phyloP scores from a whole-genome alignment of 2,329 filamentous ascomycete genomes.

The Nigrograna mackinnonii region DNA sequence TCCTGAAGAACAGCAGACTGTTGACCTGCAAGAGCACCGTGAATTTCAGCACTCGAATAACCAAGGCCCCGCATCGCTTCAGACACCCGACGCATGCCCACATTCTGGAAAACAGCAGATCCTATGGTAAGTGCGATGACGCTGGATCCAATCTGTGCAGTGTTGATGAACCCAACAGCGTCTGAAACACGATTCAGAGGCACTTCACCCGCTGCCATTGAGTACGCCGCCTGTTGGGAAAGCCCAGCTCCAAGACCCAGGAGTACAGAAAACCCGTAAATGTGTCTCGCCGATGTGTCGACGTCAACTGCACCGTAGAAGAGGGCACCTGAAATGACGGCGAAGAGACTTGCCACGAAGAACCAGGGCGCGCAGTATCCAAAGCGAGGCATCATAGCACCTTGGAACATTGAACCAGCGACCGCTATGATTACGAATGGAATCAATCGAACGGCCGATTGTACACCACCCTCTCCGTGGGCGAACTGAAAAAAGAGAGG shows the following conservation, averaged over 20 bases:
- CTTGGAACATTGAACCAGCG: conserved; percentile 15
- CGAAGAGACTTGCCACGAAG: conserved; percentile 9
- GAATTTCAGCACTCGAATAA: background rate
- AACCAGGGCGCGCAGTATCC: conserved; percentile 28
- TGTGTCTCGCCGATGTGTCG: conserved; percentile 1
- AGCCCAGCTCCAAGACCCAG: conserved; percentile 23
- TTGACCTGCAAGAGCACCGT: background rate
- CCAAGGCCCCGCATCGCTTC: background rate
- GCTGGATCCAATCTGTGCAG: conserved; percentile 23
- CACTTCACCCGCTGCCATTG: conserved; percentile 12
- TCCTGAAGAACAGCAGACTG: background rate
- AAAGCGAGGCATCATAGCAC: conserved; percentile 16
- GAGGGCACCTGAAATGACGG: conserved; percentile 15
- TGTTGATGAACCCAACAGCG: conserved; percentile 22
- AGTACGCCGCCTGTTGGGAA: conserved; percentile 18
- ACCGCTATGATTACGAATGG: conserved; percentile 23
- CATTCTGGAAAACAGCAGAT: conserved; percentile 26
- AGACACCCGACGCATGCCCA: conserved; percentile 8
- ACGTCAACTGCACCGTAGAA: conserved; percentile 10
- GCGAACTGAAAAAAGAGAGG: conserved; percentile 32
- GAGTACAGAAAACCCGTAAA: conserved; percentile 24
- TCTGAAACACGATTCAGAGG: conserved; percentile 10
- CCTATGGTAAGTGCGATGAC: conserved; percentile 26
- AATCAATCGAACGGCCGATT: conserved; percentile 23
- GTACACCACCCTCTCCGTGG: conserved; percentile 17